Base-by-base conservation (phyloP, 495 filamentous ascomycete species). In the Sporormia fimetaria region DNA sequence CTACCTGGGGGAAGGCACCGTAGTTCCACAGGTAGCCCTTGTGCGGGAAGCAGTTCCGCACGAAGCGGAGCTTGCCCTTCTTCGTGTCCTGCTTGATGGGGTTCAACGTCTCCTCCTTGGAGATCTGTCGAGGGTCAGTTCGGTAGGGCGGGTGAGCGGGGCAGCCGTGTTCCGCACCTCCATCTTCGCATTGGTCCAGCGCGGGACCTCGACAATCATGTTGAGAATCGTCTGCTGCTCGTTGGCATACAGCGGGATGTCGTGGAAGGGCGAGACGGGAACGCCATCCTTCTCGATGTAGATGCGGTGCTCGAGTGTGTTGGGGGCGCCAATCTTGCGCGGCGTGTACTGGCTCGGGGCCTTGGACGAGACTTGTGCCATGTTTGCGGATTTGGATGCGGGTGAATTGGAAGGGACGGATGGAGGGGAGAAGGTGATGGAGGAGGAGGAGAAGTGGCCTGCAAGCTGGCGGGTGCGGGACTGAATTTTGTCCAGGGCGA, bases 21-120 rank as follows among this genome's bases (percentile, higher is more conserved):
- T 99, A 99, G 75, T 96, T 99, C 92, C 92, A 99, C 51, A 96
- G 83, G 65, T 96, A 99, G 37, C 90, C 90, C 75, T 96, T 94
- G 77, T 99, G 92, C 51, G 90, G 90, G 76, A 99, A 99, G 77
- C 90, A 96, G 79, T 99, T 99, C 66, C 90, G 85, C 63, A 99
- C 92, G 63, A 77, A 99, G 52, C 90, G 84, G 45, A 96, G 87
- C 69, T 83, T 86, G 66, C 81, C 81, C 68, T 86, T 86, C 78
- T 86, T 86, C 56, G 73, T 67, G 63, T 86, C 81, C 64, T 86
- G 81, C 76, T 94, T 94, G 67, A 95, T 94, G 62, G 87, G 87
- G 72, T 93, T 94, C 55, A 94, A 81, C 62, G 81, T 75, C 64
- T 95, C 87, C 55, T 96, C 88, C 71, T 94, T 93, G 69, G 80